Evolutionary conservation across 495 filamentous ascomycete genomes (phyloP).

Genomic region (Opeltia flavorubescens): DNA sequence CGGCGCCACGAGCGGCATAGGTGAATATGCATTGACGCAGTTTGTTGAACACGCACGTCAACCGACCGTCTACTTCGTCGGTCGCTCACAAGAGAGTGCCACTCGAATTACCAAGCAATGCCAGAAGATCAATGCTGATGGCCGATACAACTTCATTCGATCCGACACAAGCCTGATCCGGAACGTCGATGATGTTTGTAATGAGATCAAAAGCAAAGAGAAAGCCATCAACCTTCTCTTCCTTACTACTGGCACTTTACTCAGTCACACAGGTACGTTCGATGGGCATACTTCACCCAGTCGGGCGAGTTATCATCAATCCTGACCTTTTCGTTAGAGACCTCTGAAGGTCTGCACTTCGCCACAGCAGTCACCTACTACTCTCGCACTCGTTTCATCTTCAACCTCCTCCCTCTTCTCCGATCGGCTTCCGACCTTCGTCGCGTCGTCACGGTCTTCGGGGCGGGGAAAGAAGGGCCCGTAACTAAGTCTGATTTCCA

Average conservation of each 20-base stretch:
- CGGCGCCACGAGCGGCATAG: slow-evolving; percentile 31
- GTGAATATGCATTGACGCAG: slow-evolving; percentile 20
- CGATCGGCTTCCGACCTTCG: background rate
- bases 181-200: slow-evolving; percentile 43
- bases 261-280: background rate
- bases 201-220: slow-evolving; percentile 35
- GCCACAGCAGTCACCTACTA: slow-evolving; percentile 6
- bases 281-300: background rate
- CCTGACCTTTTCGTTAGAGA: too few species aligned
- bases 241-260: slow-evolving; percentile 16
- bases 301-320: slow-evolving; percentile 4
- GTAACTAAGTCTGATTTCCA: background rate
- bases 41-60: slow-evolving; percentile 19
- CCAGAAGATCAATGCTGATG: slow-evolving; percentile 31
- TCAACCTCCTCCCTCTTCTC: slow-evolving; percentile 10
- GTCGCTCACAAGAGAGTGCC: slow-evolving; percentile 22
- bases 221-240: slow-evolving; percentile 42
- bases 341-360: slow-evolving; percentile 6
- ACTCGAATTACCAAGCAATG: slow-evolving; percentile 31
- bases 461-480: slow-evolving; percentile 3
- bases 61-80: slow-evolving; percentile 25
- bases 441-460: slow-evolving; percentile 10
- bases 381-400: slow-evolving; percentile 9
- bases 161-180: slow-evolving; percentile 38
- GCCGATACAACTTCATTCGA: slow-evolving; percentile 34